Percentiles rank a stretch among this genome's conserved stretches.
Evolutionary conservation across 2,329 filamentous ascomycete genomes (phyloP).

Genomic region (Venturia asperata): DNA sequence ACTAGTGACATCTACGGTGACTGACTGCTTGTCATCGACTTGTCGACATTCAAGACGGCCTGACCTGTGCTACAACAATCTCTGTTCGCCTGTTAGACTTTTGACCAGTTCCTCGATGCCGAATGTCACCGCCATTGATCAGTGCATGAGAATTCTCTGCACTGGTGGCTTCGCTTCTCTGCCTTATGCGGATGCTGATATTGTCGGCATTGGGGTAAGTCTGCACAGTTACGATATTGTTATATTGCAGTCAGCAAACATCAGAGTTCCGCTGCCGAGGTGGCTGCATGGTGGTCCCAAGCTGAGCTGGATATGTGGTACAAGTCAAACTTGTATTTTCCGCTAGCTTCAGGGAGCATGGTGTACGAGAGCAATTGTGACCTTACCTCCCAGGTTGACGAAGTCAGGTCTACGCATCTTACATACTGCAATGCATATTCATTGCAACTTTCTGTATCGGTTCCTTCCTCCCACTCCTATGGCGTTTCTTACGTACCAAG

Average conservation of each 20-base stretch:
- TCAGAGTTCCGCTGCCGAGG: neutral
- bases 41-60: slow-evolving; percentile 28
- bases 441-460: slow-evolving; percentile 23
- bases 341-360: no score
- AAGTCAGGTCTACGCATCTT: slow-evolving; percentile 25
- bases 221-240: no score
- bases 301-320: no score
- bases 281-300: neutral
- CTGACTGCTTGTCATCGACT: slow-evolving; percentile 19
- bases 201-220: neutral
- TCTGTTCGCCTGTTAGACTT: slow-evolving; percentile 7
- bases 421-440: slow-evolving; percentile 26
- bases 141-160: neutral
- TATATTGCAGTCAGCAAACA: no score
- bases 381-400: neutral
- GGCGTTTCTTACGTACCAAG: neutral
- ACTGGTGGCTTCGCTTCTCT: neutral
- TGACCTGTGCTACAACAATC: slow-evolving; percentile 24
- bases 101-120: neutral
- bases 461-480: slow-evolving; percentile 15
- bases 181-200: neutral
- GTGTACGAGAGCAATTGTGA: no score
- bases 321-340: no score
- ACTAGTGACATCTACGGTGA: slow-evolving; percentile 1
- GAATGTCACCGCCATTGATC: neutral